Evolutionary conservation across 2,329 filamentous ascomycete species (phyloP).

Genomic region (Aspergillus tanneri): DNA sequence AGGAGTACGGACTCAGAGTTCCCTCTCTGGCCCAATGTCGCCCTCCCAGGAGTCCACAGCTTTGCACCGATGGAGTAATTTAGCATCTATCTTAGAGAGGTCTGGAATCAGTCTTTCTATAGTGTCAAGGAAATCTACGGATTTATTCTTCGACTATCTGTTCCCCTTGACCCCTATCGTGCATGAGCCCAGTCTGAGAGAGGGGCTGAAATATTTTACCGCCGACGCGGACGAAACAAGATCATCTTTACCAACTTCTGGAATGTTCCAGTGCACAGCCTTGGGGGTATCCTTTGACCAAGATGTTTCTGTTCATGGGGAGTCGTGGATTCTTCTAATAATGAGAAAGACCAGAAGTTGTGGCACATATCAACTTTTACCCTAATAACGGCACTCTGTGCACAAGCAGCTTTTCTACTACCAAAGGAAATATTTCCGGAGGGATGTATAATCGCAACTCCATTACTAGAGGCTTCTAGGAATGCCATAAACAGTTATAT

Average conservation of each 20-base stretch:
- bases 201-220: too few relatives aligned
- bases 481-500: constrained; percentile 42
- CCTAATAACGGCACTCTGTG: constrained; percentile 47
- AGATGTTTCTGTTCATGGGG: too few relatives aligned
- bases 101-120: not conserved
- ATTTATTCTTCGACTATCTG: constrained; percentile 47
- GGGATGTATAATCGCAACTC: constrained; percentile 18
- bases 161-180: constrained; percentile 46
- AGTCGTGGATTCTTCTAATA: too few relatives aligned
- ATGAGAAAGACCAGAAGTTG: too few relatives aligned
- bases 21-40: not conserved
- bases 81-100: not conserved
- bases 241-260: too few relatives aligned
- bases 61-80: not conserved
- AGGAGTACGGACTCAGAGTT: too few relatives aligned
- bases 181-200: constrained; percentile 44
- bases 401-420: constrained; percentile 44
- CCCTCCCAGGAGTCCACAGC: not conserved
- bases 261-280: too few relatives aligned
- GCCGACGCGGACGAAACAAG: too few relatives aligned
- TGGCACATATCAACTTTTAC: too few relatives aligned
- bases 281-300: too few relatives aligned
- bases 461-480: constrained; percentile 36
- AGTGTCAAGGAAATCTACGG: constrained; percentile 30
- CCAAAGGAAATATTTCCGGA: constrained; percentile 44